Base-by-base conservation (phyloP, 495 filamentous ascomycete genomes). In the Talaromyces adpressus region DNA sequence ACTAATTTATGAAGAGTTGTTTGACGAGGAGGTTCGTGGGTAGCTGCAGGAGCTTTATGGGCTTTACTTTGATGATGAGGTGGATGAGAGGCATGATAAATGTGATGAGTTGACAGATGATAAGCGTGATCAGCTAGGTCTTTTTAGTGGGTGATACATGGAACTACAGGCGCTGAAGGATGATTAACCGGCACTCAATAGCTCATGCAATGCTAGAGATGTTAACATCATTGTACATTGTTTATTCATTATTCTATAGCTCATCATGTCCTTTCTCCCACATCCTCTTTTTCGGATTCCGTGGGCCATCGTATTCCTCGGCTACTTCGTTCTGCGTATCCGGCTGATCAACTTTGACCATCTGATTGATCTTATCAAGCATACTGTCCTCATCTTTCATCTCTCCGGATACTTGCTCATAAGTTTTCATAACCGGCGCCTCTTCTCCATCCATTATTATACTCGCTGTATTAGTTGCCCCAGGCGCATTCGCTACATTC, bases 261-360 rank as follows among this genome's bases (percentile, higher is more conserved):
- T 68, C 69, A 80, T 88, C 67, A 88, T 69, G 71, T 88, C 85
- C 73, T 87, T 83, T 84, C 72, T 94, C 90, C 81, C 87, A 92
- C 85, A 93, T 89, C 72, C 91, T 79, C 77, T 96, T 97, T 79
- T 89, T 93, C 16, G 89, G 81, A 75, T 93, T 93, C 29, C 79
- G 77, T 57, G 82, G 78, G 23, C 71, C 66, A 62, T 82, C 79
- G 56, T 81, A 78, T 30, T 80, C 76, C 53, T 41, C 39, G 3
- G 47, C 23, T 76, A 68, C 23, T 80, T 72, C 29, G 72, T 74
- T 62, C 79, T 64, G 3, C 69, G 23, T 64, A 71, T 51, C 65
- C 64, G 53, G 66, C 57, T 77, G 68, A 71, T 76, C 70, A 63
- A 81, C 68, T 61, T 83, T 79, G 22, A 79, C 81, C 79, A 86